phyloP scores from a whole-genome alignment of 192 early-diverging fungal species.

The Podila epicladia region DNA sequence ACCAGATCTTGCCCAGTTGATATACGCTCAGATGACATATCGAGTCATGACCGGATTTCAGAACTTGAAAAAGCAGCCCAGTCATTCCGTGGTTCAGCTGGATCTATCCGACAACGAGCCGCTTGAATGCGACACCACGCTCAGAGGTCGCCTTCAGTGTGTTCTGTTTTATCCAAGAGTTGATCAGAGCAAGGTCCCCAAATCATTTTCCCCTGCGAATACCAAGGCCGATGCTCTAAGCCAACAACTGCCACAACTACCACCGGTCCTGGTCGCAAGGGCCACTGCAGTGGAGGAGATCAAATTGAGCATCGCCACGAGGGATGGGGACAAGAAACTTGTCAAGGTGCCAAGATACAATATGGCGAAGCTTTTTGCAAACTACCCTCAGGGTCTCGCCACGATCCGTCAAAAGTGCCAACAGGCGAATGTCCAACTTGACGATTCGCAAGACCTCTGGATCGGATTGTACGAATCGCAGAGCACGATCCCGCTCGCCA shows the following conservation, averaged over 20 bases:
- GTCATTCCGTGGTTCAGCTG: neutral
- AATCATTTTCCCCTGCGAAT: neutral
- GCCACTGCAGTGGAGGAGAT: neutral
- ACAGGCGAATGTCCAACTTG: neutral
- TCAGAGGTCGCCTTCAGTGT: slow-evolving; percentile 6
- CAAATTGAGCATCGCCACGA: neutral
- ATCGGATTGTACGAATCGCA: slow-evolving; percentile 13
- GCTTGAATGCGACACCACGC: neutral
- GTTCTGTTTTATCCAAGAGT: slow-evolving; percentile 9
- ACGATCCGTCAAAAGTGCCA: slow-evolving; percentile 6
- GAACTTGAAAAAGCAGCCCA: neutral
- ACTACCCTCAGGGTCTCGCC: slow-evolving; percentile 22
- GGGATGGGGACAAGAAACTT: neutral
- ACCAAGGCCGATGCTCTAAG: neutral
- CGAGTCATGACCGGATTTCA: slow-evolving; percentile 9
- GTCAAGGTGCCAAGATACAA: slow-evolving; percentile 19
- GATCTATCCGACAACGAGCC: neutral
- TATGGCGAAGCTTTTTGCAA: slow-evolving; percentile 17
- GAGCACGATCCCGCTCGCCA: neutral
- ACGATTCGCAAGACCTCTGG: neutral
- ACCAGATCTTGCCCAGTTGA: slow-evolving; percentile 16
- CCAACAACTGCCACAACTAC: neutral
- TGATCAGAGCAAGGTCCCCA: neutral
- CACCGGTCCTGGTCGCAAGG: neutral
- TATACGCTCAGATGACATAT: slow-evolving; percentile 40